Base-by-base conservation (phyloP, 1,139 yeast genomes). In the Lodderomyces margitis region DNA sequence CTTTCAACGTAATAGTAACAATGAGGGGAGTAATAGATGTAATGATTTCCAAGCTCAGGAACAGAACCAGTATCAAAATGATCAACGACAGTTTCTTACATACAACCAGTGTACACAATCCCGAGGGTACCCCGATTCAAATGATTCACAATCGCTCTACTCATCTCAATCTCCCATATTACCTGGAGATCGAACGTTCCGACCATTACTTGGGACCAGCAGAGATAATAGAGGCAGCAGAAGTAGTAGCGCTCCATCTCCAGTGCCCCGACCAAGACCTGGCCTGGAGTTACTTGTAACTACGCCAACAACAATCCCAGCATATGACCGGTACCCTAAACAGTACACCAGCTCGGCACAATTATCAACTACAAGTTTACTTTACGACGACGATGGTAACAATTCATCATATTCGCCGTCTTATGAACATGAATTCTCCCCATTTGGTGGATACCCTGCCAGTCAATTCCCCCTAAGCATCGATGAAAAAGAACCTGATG, bases 381-480 rank as follows among this genome's bases (percentile, higher is more conserved):
- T 40, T 24, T 36, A 42, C 21, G 38, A 42, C 30, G 39, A 38
- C 17, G 33, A 36, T 7, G 23, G 11, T 12, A 23, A 21, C 12
- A 28, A 28, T 28, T 28, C 32, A 28, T 15, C 16, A 7, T 28
- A 19, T 11, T 28, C 32, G 4, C 32, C 32, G 10, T 28, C 32
- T 5, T 33, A 37, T 21, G 37, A 43, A 3, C 28, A 25, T 8
- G 73, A 68, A 44, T 71, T 81, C 52, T 81, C 89, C 40, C 97
- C 97, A 2, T 89, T 89, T 68, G 97, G 97, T 42, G 97, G 96
- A 9, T 89, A 87, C 60, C 96, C 97, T 2, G 92, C 95, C 4
- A 73, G 87, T 5, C 79, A 88, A 1, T 89, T 89, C 66, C 96
- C 96, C 0, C 67, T 89, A 42, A 82, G 79, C 52, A 80, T 89